Percentiles rank a stretch among this genome's conserved stretches.
phyloP scores from a whole-genome alignment of 2,329 filamentous ascomycete species.

The Fonsecaea pugnacius region DNA sequence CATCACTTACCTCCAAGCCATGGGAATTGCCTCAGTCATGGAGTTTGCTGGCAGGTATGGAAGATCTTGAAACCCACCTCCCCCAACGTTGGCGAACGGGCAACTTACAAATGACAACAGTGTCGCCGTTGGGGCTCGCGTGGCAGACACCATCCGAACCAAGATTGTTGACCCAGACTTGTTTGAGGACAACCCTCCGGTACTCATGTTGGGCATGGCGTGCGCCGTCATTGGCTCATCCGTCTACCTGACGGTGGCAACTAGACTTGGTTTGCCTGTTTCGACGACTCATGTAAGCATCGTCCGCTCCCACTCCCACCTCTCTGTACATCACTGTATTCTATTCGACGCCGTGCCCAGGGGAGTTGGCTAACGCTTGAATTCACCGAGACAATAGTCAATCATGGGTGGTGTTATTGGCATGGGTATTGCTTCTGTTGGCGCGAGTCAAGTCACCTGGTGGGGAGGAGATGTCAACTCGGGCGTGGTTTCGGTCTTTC shows the following conservation, averaged over 20 bases:
- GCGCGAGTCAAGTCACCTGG: constrained; percentile 66
- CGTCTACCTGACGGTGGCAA: constrained; percentile 79
- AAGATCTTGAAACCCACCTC: no score
- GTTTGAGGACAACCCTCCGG: constrained; percentile 64
- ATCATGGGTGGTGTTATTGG: constrained; percentile 70
- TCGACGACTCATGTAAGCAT: constrained; percentile 57
- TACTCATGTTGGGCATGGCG: constrained; percentile 70
- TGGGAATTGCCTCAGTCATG: constrained; percentile 68
- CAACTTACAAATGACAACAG: not conserved
- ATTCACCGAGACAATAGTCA: constrained; percentile 43
- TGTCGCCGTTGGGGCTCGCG: constrained; percentile 68
- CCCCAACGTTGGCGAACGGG: no score
- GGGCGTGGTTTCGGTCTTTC: constrained; percentile 71
- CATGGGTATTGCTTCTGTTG: constrained; percentile 69
- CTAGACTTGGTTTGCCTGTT: constrained; percentile 71
- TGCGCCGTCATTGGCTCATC: constrained; percentile 67
- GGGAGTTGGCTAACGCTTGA: no score
- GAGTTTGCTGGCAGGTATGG: constrained; percentile 61
- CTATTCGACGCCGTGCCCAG: no score
- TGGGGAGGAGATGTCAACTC: constrained; percentile 73
- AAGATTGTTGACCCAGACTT: constrained; percentile 66
- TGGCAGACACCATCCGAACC: constrained; percentile 77
- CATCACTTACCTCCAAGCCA: constrained; percentile 70
- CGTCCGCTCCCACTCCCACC: no score
- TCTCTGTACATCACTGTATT: no score